These are phyloP conservation scores for Actinomortierella wolfii DNA, from an alignment of 371 early-diverging fungal species.

Conservation along the genomic window DNA sequence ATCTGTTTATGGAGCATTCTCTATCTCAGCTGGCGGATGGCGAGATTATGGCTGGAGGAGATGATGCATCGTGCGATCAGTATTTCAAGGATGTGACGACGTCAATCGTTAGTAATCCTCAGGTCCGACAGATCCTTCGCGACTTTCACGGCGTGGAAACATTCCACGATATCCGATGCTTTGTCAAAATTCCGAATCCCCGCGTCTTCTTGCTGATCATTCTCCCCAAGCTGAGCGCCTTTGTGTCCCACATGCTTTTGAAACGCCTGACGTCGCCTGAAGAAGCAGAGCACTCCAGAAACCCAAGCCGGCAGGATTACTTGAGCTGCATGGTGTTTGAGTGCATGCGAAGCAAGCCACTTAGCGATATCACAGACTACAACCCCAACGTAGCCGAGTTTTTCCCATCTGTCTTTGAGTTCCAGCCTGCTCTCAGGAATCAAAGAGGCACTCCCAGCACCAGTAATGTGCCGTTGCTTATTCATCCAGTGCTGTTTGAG, in stretches of 20 bases:
- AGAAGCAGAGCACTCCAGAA: slow-evolving; percentile 4
- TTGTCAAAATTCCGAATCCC: slow-evolving; percentile 67
- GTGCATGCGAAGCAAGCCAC: slow-evolving; percentile 58
- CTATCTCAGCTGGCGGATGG: slow-evolving; percentile 54
- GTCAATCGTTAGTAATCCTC: slow-evolving; percentile 28
- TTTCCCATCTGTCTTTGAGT: slow-evolving; percentile 24
- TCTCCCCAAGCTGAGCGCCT: slow-evolving; percentile 58
- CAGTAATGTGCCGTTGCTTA: slow-evolving; percentile 19
- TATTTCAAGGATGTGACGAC: slow-evolving; percentile 45
- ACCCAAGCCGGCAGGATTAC: slow-evolving; percentile 19
- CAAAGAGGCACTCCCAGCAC: slow-evolving; percentile 10
- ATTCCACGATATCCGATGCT: slow-evolving; percentile 62
- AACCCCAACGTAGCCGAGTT: slow-evolving; percentile 21
- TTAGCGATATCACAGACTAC: slow-evolving; percentile 25
- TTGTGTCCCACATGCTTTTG: slow-evolving; percentile 49
- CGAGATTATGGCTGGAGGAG: slow-evolving; percentile 50
- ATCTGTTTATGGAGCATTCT: slow-evolving; percentile 60
- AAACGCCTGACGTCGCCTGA: slow-evolving; percentile 16
- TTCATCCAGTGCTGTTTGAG: slow-evolving; percentile 39
- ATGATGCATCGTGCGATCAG: slow-evolving; percentile 46
- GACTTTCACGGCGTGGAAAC: slow-evolving; percentile 37
- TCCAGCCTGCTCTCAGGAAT: slow-evolving; percentile 22
- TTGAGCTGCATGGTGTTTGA: slow-evolving; percentile 56
- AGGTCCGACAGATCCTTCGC: slow-evolving; percentile 27
- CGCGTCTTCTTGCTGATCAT: slow-evolving; percentile 63